phyloP scores from a whole-genome alignment of 2,329 filamentous ascomycete species.

The Aspergillus sclerotialis region DNA sequence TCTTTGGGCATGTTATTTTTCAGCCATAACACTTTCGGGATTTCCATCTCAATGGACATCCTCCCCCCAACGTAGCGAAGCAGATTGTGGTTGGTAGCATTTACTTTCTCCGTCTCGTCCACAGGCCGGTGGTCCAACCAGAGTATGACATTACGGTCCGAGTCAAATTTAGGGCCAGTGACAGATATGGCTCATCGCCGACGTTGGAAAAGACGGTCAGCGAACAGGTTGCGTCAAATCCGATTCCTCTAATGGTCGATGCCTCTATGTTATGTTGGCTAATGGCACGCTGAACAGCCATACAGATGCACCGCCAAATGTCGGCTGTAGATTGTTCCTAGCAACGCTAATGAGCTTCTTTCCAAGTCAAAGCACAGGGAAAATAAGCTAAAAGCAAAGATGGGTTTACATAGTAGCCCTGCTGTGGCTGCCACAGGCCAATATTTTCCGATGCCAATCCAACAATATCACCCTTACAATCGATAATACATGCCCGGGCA shows the following conservation, averaged over 20 bases:
- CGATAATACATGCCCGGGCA: constrained; percentile 91
- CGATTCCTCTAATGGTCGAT: constrained; percentile 74
- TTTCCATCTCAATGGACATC: constrained; percentile 99
- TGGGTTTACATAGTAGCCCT: constrained; percentile 64
- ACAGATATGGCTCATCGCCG: constrained; percentile 84
- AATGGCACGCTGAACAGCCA: constrained; percentile 75
- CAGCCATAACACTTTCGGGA: constrained; percentile 95
- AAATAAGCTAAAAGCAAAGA: not conserved
- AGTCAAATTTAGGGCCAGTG: constrained; percentile 78
- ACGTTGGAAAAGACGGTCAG: constrained; percentile 83
- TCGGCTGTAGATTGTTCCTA: constrained; percentile 96
- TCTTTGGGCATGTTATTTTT: constrained; percentile 97
- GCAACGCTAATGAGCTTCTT: constrained; percentile 19
- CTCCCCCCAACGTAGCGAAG: constrained; percentile 93
- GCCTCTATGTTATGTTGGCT: constrained; percentile 73
- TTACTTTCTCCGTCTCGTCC: constrained; percentile 87
- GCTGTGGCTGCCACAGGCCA: constrained; percentile 71
- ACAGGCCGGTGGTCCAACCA: constrained; percentile 96
- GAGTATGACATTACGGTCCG: constrained; percentile 89
- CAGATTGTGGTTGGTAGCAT: constrained; percentile 83
- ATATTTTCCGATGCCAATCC: constrained; percentile 66
- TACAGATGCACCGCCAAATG: constrained; percentile 93
- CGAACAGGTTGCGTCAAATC: constrained; percentile 98
- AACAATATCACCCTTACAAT: constrained; percentile 81
- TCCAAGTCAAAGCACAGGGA: constrained; percentile 4